These are phyloP conservation scores for Didymella segeticola DNA, from an alignment of 2,329 filamentous ascomycete species.

Conservation along the genomic window DNA sequence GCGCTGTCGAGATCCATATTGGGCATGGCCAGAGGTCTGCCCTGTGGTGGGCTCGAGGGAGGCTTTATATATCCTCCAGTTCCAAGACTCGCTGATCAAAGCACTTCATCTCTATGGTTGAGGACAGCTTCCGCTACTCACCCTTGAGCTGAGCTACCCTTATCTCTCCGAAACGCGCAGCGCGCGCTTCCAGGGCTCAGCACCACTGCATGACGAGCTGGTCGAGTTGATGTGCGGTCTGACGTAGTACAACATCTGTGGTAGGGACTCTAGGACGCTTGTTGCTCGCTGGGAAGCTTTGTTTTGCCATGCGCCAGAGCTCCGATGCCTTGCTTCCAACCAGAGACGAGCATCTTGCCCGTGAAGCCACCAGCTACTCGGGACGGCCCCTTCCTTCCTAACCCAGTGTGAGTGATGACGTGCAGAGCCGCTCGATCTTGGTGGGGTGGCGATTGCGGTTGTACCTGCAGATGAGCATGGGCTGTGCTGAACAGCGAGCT, in stretches of 20 bases:
- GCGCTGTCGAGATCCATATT: conserved; percentile 34
- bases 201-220: neutral
- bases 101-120: conserved; percentile 23
- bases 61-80: conserved; percentile 36
- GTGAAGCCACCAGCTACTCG: neutral
- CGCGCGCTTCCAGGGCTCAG: conserved; percentile 8
- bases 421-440: conserved; percentile 23
- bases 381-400: conserved; percentile 16
- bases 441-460: conserved; percentile 30
- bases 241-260: conserved; percentile 7
- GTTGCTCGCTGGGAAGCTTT: neutral
- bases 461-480: conserved; percentile 43
- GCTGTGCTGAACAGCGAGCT: conserved; percentile 24
- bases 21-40: conserved; percentile 30
- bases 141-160: conserved; percentile 19
- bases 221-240: neutral
- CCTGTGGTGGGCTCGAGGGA: conserved; percentile 33
- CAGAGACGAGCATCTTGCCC: conserved; percentile 1
- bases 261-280: no score
- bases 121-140: conserved; percentile 8
- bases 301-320: neutral
- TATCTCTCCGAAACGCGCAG: conserved; percentile 16
- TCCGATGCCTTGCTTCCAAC: neutral
- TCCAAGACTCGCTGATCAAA: conserved; percentile 33
- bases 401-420: conserved; percentile 20